Evolutionary conservation across 2,329 filamentous ascomycete species (phyloP), one percentile per base, ranked within the genome.

Genomic region (Colletotrichum musicola): DNA sequence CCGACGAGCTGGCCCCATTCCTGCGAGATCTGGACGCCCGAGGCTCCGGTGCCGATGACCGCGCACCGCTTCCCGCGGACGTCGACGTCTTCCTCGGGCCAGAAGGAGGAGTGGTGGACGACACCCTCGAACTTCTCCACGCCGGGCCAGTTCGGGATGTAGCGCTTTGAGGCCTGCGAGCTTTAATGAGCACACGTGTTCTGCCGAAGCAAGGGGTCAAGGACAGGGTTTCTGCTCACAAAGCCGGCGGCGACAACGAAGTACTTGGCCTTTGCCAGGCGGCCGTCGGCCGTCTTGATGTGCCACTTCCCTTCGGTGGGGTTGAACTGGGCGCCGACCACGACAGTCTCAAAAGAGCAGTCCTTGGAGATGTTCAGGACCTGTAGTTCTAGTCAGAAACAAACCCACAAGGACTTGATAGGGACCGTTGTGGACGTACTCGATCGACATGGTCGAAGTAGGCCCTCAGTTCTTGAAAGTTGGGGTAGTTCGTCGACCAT

Each of bases 11-110:
- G 44, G 2, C 84, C 86, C 76, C 85, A 86, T 61, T 88, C 88
- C 71, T 92, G 90, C 0, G 85, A 83, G 50, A 90, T 85, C 72
- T 92, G 90, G 1, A 92, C 85, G 1, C 89, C 90, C 0, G 88
- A 88, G 0, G 89, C 87, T 1, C 90, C 90, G 0, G 89, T 91
- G 13, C 90, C 90, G 40, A 92, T 86, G 64, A 92, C 84, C 16
- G 85, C 89, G 58, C 88, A 84, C 18, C 84, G 83, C 75, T 92
- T 92, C 54, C 83, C 84, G 49, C 82, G 82, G 30, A 89, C 83
- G 59, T 86, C 81, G n/a, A 91, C 80, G 5, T 85, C 81, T 4
- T 84, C 78, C 7, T 88, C 81, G 1, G 89, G 88, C 89, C 89
- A 90, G 75, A 86, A 86, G 1, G 86, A 88, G 0, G 87, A 86